Base-by-base conservation (phyloP, 164 flowering plant genomes). In the Sextonia rubra region DNA sequence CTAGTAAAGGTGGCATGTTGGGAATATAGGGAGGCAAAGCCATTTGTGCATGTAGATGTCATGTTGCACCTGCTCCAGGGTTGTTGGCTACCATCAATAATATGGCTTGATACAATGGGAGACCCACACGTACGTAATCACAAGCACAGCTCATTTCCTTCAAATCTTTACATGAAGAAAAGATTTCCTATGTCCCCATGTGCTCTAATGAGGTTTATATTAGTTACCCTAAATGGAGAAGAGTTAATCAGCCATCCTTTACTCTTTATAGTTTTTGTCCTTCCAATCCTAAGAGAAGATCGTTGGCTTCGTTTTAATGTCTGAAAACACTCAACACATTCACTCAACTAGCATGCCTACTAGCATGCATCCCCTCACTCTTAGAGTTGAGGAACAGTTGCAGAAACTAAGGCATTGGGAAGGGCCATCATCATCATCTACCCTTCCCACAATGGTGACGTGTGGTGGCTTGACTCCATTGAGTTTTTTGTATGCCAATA, bases 401-500 rank as follows among this genome's bases (percentile, higher is more conserved):
- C 30, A 72, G 20, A 55, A 66, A 32, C 63, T 55, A 64, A 32
- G 48, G 24, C 9, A 9, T 37, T 37, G 44, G 44, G 44, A 37
- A 5, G 11, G 44, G 2, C 44, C 44, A 37, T 7, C 44, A 37
- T 37, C 44, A 7, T 37, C 44, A 8, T 37, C 44, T 37, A 9
- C 44, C 11, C 44, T 37, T 37, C 44, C 44, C 44, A 37, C 44
- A 37, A 37, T 37, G 44, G 44, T 0, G 44, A 1, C 4, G 44
- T 20, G 25, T 27, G 11, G 27, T n/a, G 58, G 68, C 22, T 64
- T 72, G 60, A 18, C 20, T 44, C 27, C 52, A 11, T 61, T 72
- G n/a, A 55, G 60, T 15, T 63, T 71, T 12, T 60, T 83, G 60
- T 76, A 76, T 52, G 71, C 68, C 15, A 58, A 56, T 14, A 71